These are phyloP conservation scores for Adenanthera pavonina DNA, from an alignment of 306 rosid species.

Conservation along the genomic window DNA sequence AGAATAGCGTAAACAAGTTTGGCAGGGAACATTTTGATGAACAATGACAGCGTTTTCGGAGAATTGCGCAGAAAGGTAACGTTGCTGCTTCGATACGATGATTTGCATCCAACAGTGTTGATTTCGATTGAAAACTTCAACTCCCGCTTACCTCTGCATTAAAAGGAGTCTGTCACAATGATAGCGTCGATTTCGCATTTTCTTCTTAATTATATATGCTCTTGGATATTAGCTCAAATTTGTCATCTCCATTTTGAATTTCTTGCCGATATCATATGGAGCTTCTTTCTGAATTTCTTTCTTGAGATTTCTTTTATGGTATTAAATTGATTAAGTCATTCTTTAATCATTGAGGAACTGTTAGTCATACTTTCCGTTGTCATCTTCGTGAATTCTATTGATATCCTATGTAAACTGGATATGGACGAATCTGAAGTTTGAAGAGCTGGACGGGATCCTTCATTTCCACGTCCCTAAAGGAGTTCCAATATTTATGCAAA, in stretches of 20 bases:
- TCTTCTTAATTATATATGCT: slow-evolving; percentile 8
- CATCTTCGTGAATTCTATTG: slow-evolving; percentile 5
- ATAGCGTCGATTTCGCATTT: slow-evolving; percentile 16
- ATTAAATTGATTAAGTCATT: slow-evolving; percentile 11
- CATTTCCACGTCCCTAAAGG: neutral
- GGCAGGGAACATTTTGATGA: neutral
- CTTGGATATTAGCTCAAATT: neutral
- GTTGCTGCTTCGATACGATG: neutral
- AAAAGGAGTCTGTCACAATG: neutral
- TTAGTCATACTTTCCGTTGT: neutral
- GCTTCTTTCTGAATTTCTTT: neutral
- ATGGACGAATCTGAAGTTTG: slow-evolving; percentile 8
- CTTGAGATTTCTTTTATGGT: neutral
- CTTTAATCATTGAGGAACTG: slow-evolving; percentile 9
- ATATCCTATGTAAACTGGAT: neutral
- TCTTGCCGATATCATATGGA: neutral
- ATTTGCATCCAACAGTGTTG: neutral
- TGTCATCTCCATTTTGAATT: neutral
- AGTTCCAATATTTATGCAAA: neutral
- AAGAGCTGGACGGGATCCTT: neutral
- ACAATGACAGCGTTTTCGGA: slow-evolving; percentile 60
- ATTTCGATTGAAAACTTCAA: neutral
- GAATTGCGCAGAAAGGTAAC: slow-evolving; percentile 54
- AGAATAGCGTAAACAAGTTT: neutral
- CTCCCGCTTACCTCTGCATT: neutral